Evolutionary conservation across 2,329 filamentous ascomycete species (phyloP).

Genomic region (Triangularia setosa): DNA sequence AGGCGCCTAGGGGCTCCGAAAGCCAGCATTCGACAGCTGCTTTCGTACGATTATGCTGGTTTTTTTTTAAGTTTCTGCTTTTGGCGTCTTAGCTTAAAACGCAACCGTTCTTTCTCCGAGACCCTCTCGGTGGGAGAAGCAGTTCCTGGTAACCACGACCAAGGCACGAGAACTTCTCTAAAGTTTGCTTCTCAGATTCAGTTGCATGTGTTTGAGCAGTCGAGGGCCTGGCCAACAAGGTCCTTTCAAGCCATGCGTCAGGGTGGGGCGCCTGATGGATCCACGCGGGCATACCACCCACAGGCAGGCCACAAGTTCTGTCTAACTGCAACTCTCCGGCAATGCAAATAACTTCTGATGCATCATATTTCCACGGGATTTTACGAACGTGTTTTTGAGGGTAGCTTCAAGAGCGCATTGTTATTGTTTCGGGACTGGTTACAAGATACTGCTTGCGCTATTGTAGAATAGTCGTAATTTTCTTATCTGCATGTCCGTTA

Average conservation of each 20-base stretch:
- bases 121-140: neutral
- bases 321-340: neutral
- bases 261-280: conserved; percentile 4
- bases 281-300: neutral
- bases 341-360: neutral
- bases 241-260: neutral
- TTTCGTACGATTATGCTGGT: neutral
- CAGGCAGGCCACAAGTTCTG: neutral
- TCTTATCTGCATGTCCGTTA: neutral
- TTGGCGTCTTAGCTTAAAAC: neutral
- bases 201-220: neutral
- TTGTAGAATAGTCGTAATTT: neutral
- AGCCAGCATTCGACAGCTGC: neutral
- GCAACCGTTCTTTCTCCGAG: neutral
- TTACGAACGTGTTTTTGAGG: neutral
- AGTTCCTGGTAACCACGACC: neutral
- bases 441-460: too few relatives aligned
- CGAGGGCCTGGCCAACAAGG: neutral
- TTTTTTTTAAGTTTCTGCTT: neutral
- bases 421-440: neutral
- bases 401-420: neutral
- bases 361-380: neutral
- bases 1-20: neutral
- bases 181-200: neutral
- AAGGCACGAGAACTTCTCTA: neutral